A percentile compares a stretch with the other conserved stretches of the same genome.
These are phyloP conservation scores for Prunus mume DNA, from an alignment of 306 rosid species.

Conservation along the genomic window DNA sequence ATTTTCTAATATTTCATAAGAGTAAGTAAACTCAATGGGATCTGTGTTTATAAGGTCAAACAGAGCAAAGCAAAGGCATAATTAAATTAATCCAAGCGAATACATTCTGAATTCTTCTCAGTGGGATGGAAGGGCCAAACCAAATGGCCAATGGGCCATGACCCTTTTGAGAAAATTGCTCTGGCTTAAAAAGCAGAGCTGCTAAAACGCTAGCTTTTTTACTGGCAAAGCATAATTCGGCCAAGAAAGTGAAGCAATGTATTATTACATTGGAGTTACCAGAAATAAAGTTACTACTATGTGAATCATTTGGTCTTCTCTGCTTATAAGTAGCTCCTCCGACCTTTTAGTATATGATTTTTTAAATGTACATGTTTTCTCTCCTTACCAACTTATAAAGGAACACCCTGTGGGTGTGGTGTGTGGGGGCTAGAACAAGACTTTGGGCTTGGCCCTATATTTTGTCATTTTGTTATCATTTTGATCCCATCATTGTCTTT, in stretches of 20 bases:
- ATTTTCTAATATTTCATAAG: too few species aligned
- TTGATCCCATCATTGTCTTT: constrained; percentile 15
- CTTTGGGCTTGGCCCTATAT: not conserved
- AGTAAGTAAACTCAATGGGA: too few species aligned
- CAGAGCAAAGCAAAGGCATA: too few species aligned
- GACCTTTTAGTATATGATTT: not conserved
- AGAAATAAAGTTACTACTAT: not conserved
- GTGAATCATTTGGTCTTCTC: not conserved
- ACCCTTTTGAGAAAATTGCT: too few species aligned
- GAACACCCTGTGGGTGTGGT: not conserved
- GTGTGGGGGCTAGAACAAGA: not conserved
- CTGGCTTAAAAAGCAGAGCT: too few species aligned
- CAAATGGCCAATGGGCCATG: too few species aligned
- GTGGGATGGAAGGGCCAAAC: too few species aligned
- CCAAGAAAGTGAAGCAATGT: not conserved
- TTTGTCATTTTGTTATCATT: constrained; percentile 21
- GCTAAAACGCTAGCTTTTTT: too few species aligned
- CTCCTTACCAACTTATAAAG: not conserved
- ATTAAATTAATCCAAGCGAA: too few species aligned
- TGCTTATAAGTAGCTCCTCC: not conserved
- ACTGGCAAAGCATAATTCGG: not conserved
- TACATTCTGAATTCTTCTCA: too few species aligned
- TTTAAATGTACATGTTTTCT: not conserved
- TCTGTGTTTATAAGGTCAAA: too few species aligned
- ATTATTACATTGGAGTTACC: not conserved